Conservation (phyloP, 257 asterid species). For the Buddleja alternifolia region DNA sequence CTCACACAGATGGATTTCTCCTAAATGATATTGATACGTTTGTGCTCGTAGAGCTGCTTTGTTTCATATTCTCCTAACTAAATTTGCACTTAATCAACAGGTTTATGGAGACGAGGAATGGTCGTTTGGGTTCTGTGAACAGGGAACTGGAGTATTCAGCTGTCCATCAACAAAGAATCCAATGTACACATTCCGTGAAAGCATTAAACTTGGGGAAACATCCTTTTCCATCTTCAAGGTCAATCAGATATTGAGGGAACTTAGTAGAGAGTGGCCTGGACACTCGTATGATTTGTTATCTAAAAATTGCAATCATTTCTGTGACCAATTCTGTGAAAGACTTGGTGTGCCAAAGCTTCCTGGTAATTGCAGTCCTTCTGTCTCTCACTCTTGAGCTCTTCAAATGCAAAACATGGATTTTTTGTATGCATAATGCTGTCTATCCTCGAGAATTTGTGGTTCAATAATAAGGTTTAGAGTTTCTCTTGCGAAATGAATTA, state of each 20-base stretch:
- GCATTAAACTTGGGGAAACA: constrained; percentile 73
- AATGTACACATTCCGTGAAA: constrained; percentile 92
- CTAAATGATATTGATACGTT: constrained; percentile 5
- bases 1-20: neutral
- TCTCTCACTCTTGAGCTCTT: neutral
- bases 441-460: neutral
- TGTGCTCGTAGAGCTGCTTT: neutral
- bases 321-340: constrained; percentile 87
- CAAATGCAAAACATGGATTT: neutral
- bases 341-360: constrained; percentile 97
- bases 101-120: constrained; percentile 85
- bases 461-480: neutral
- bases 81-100: constrained; percentile 41
- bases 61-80: constrained; percentile 5
- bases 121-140: constrained; percentile 98
- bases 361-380: constrained; percentile 51
- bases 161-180: constrained; percentile 87
- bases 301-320: constrained; percentile 96
- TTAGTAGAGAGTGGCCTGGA: constrained; percentile 99
- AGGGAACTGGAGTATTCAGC: constrained; percentile 93
- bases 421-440: neutral
- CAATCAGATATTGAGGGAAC: constrained; percentile 92
- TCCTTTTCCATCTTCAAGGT: constrained; percentile 66
- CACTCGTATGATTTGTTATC: constrained; percentile 79
- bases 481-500: too few species aligned